Evolutionary conservation across 345 rosid species (phyloP), one percentile per base, ranked within the genome.

Genomic region (Trapa bicornis): DNA sequence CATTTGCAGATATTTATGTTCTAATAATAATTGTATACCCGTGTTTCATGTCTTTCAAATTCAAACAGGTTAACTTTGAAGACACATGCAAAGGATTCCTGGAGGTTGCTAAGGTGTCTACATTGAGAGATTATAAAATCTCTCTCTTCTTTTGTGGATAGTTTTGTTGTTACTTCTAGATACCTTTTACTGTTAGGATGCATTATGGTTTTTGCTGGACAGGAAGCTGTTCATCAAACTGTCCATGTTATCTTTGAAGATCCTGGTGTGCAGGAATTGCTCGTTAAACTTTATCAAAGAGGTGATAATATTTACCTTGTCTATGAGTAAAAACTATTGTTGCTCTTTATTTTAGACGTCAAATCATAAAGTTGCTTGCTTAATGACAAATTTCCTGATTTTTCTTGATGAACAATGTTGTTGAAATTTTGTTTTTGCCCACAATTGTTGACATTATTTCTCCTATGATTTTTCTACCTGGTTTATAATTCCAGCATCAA

Each of bases 61-160:
- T 39, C 37, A 65, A 50, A 63, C 82, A 91, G 97, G 93, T 94
- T 50, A 91, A 89, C 71, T 94, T 94, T 85, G 99, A 94, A 83
- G 99, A 91, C 81, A 83, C 97, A 15, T 94, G 96, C 89, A 94
- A 87, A 89, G 97, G 99, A 65, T 94, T 94, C 77, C 80, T 87
- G 39, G 97, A 94, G 81, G 97, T 94, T 74, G 92, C 96, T 33
- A 94, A 91, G 97, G 99, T 94, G 75, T 61, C 47, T 70, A 58
- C 12, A 8, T 58, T 9, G 37, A 4, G 14, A 33, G 37, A 8
- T 17, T 1, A 2, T 39, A 2, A n/a, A n/a, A 17, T 16, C 29
- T 54, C 0, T 54, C 22, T 22, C 60, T 5, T 54, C 32, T 17
- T 54, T 54, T 54, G 22, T n/a, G 60, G 10, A 22, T 54, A 54